These are phyloP conservation scores for Albifimbria verrucaria DNA, from an alignment of 2,329 filamentous ascomycete genomes.

Conservation along the genomic window DNA sequence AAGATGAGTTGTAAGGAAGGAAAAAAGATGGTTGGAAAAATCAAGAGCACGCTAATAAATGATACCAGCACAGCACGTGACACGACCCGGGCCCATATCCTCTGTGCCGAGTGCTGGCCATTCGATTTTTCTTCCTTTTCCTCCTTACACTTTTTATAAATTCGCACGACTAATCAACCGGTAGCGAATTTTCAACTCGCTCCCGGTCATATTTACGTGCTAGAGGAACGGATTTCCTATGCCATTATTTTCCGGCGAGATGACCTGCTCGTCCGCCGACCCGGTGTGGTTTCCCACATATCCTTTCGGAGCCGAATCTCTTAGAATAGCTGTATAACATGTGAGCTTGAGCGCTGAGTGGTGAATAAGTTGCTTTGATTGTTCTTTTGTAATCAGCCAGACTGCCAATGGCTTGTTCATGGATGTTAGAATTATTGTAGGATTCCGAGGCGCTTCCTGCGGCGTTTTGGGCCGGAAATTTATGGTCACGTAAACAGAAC, in stretches of 20 bases:
- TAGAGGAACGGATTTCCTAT: conserved; percentile 40
- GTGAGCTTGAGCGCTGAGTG: no score
- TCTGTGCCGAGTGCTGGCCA: conserved; percentile 3
- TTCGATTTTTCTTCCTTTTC: conserved; percentile 19
- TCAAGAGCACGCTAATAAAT: not conserved
- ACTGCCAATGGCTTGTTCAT: no score
- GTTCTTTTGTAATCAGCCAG: no score
- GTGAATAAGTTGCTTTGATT: no score
- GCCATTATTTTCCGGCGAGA: conserved; percentile 17
- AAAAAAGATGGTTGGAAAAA: conserved; percentile 2
- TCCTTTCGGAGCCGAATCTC: no score
- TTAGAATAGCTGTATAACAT: no score
- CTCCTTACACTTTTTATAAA: conserved; percentile 38
- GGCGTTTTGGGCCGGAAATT: no score
- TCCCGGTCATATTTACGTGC: conserved; percentile 61
- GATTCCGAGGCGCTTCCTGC: no score
- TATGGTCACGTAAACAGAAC: no score
- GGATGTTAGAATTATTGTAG: no score
- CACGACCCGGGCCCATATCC: conserved; percentile 1
- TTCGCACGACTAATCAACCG: conserved; percentile 62
- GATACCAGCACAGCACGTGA: conserved; percentile 21
- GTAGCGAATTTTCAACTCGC: conserved; percentile 46
- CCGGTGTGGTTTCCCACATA: conserved; percentile 29
- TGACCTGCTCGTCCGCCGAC: conserved; percentile 16
- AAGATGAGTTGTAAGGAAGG: conserved; percentile 4